phyloP scores from a whole-genome alignment of 306 rosid species.

The Prunus kanzakura region DNA sequence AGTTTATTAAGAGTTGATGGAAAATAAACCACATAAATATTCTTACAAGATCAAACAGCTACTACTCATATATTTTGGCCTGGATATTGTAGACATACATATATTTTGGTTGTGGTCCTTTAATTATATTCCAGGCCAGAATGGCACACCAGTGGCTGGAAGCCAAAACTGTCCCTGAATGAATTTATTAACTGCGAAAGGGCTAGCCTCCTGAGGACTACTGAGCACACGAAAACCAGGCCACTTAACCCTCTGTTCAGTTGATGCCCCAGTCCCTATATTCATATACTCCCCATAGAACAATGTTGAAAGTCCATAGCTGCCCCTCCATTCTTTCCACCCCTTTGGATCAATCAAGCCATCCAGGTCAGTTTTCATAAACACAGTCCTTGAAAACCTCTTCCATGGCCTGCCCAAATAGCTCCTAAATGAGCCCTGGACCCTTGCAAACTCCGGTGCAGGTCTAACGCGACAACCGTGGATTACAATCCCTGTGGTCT shows the following conservation, averaged over 20 bases:
- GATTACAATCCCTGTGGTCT: conserved; percentile 44
- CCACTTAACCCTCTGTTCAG: conserved; percentile 54
- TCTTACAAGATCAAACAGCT: not conserved
- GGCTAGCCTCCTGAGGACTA: conserved; percentile 30
- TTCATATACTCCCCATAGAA: conserved; percentile 70
- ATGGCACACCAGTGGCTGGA: conserved; percentile 57
- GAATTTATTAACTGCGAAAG: conserved; percentile 38
- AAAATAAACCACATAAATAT: not conserved
- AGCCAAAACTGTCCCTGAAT: conserved; percentile 57
- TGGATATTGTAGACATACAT: no score
- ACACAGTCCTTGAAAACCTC: conserved; percentile 58
- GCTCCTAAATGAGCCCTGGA: conserved; percentile 9
- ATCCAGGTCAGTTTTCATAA: conserved; percentile 49
- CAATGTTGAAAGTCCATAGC: conserved; percentile 46
- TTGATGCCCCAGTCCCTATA: conserved; percentile 45
- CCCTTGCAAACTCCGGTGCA: not conserved
- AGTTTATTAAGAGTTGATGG: not conserved
- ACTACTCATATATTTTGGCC: not conserved
- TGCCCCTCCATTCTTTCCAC: conserved; percentile 58
- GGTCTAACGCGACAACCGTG: conserved; percentile 32
- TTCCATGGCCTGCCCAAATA: conserved; percentile 78
- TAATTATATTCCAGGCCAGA: conserved; percentile 30
- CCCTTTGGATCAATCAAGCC: conserved; percentile 52
- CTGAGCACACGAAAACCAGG: conserved; percentile 61
- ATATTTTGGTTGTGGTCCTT: not conserved